Base-by-base conservation (phyloP, 208 protist genomes). In the Trypanosoma scelopori region DNA sequence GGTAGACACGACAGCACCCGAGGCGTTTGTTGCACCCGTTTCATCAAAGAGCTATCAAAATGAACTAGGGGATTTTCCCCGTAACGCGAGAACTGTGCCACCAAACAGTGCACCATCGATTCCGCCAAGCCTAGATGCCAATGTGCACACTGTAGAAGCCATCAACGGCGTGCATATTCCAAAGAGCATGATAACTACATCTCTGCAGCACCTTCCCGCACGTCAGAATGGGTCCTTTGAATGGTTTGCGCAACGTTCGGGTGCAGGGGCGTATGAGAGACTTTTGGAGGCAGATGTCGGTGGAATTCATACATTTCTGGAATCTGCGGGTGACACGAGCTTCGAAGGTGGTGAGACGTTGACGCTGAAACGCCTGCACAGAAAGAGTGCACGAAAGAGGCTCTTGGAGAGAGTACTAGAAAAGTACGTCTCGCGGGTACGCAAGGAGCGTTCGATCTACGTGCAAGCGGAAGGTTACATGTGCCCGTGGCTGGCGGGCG, bases 381-480 rank as follows among this genome's bases (percentile, higher is more conserved):
- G 53, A 46, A 81, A 76, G 39, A 92, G 86, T 28, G 76, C 68
- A 6, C 71, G 74, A 12, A 52, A 66, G 46, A 66, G 59, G 37
- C 71, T 62, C 28, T 59, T 81, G 35, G 77, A 94, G 22, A 69
- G 67, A 23, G 41, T 96, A n/a, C 46, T 93, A 16, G 30, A 52
- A 23, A 94, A 93, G 69, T 96, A 94, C 65, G 55, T 96, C 12
- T 71, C 79, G 39, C 59, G 66, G 45, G 73, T 62, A 37, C 79
- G 87, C 3, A 93, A 94, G 70, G 69, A 83, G 47, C 78, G 91
- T 35, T 90, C 85, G 0, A 55, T 96, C 7, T 83, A 92, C 49
- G 64, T 96, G 78, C 85, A 92, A 20, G 91, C 91, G 15, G 80
- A 96, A 60, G 88, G 91, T 2, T 96, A 89, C 68, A 94, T 96